phyloP scores from a whole-genome alignment of 257 asterid genomes.

The Petrea volubilis region DNA sequence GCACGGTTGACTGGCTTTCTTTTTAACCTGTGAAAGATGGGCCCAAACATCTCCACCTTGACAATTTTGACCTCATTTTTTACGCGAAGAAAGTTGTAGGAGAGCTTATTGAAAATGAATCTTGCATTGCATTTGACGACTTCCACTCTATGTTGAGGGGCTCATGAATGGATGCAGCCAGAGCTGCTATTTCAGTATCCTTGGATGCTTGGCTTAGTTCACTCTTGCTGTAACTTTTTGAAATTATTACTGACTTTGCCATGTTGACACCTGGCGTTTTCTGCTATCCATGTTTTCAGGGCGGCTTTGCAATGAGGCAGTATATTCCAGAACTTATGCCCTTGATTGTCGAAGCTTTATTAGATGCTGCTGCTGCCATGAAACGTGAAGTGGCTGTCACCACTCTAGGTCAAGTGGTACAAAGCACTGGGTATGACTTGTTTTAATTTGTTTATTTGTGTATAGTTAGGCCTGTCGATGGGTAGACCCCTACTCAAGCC shows the following conservation, averaged over 20 bases:
- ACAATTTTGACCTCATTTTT: not conserved
- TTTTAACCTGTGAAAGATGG: not conserved
- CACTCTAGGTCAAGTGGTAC: conserved; percentile 99
- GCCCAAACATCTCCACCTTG: not conserved
- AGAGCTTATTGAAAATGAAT: not conserved
- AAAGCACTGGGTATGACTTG: conserved; percentile 91
- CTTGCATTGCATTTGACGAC: not conserved
- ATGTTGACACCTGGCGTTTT: conserved; percentile 19
- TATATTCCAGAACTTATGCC: conserved; percentile 98
- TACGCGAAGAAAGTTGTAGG: not conserved
- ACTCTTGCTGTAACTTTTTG: conserved; percentile 3
- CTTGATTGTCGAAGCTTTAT: conserved; percentile 85
- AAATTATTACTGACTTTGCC: conserved; percentile 11
- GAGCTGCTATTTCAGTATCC: conserved; percentile 2
- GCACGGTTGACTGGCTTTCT: not conserved
- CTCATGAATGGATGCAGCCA: not conserved
- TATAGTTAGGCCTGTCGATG: too few species aligned
- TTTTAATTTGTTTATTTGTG: conserved; percentile 21
- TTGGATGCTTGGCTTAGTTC: conserved; percentile 14
- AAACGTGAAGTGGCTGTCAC: conserved; percentile 99
- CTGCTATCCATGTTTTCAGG: conserved; percentile 52
- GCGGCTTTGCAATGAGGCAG: conserved; percentile 97
- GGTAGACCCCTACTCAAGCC: too few species aligned
- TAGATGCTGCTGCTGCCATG: conserved; percentile 93
- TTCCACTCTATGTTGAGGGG: not conserved